These are phyloP conservation scores for Dryas integrifolia DNA, from an alignment of 331 rosid species.

Conservation along the genomic window DNA sequence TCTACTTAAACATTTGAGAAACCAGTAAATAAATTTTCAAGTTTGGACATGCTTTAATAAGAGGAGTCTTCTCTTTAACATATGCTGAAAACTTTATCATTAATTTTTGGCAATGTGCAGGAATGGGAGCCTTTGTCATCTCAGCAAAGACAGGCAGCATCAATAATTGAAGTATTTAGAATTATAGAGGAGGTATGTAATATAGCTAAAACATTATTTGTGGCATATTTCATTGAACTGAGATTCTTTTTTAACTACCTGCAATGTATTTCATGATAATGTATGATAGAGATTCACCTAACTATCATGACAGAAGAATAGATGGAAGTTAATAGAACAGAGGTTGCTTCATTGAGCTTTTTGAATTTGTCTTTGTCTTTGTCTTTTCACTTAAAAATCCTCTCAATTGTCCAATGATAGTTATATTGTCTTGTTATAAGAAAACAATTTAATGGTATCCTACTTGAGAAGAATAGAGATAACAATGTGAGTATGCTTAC, in stretches of 20 bases:
- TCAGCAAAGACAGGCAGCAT: constrained; percentile 54
- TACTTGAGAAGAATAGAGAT: not conserved
- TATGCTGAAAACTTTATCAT: not conserved
- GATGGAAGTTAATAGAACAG: not conserved
- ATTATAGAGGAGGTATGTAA: constrained; percentile 53
- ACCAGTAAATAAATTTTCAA: not conserved
- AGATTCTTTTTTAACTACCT: not conserved
- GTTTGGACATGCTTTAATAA: constrained; percentile 5
- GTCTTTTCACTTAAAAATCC: constrained; percentile 12
- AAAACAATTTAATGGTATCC: not conserved
- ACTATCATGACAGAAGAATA: not conserved
- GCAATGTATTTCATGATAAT: constrained; percentile 3
- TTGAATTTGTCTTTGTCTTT: constrained; percentile 1
- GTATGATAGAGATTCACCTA: not conserved
- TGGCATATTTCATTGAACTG: not conserved
- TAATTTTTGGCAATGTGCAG: constrained; percentile 31
- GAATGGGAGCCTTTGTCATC: constrained; percentile 56
- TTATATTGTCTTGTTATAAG: not conserved
- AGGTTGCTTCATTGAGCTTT: not conserved
- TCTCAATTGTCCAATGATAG: not conserved
- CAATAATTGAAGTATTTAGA: constrained; percentile 52
- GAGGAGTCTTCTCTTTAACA: not conserved
- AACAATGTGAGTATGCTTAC: not conserved
- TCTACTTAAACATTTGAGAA: not conserved
- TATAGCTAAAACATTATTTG: not conserved